phyloP scores from a whole-genome alignment of 2,329 filamentous ascomycete species.

The Phialophora tarda region DNA sequence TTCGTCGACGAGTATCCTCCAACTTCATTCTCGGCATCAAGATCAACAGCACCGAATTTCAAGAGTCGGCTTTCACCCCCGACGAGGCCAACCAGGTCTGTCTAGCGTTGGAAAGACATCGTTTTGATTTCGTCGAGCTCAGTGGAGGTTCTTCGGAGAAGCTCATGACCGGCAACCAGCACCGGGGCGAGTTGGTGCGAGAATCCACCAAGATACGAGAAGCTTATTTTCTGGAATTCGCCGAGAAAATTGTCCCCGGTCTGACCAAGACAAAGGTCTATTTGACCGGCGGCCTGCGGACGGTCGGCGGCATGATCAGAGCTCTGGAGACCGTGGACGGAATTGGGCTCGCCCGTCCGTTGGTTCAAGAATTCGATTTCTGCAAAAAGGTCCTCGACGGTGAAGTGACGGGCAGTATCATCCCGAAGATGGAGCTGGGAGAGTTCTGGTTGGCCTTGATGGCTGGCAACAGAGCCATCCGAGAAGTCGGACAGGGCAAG shows the following conservation, averaged over 20 bases:
- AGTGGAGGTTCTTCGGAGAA: constrained; percentile 64
- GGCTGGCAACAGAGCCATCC: constrained; percentile 23
- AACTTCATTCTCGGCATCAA: constrained; percentile 61
- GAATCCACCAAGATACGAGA: constrained; percentile 63
- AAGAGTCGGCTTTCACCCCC: constrained; percentile 50
- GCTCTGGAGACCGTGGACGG: constrained; percentile 64
- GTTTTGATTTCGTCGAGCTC: constrained; percentile 61
- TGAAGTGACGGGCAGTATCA: constrained; percentile 54
- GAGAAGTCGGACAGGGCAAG: constrained; percentile 22
- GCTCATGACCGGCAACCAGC: constrained; percentile 46
- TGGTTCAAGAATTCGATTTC: constrained; percentile 56
- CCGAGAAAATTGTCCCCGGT: constrained; percentile 57
- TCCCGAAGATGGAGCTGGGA: constrained; percentile 19
- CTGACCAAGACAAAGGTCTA: constrained; percentile 62
- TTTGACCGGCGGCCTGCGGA: constrained; percentile 64
- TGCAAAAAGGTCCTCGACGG: constrained; percentile 42
- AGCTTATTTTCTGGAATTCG: constrained; percentile 66
- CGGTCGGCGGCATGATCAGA: constrained; percentile 61
- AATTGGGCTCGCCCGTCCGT: constrained; percentile 63
- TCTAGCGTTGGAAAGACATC: constrained; percentile 41
- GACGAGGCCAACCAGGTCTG: constrained; percentile 57
- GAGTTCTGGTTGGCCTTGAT: constrained; percentile 25
- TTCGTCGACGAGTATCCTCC: constrained; percentile 35
- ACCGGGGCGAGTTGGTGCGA: constrained; percentile 40
- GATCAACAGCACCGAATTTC: constrained; percentile 64